Conservation (phyloP, 495 filamentous ascomycete genomes). For the Podospora australis region DNA sequence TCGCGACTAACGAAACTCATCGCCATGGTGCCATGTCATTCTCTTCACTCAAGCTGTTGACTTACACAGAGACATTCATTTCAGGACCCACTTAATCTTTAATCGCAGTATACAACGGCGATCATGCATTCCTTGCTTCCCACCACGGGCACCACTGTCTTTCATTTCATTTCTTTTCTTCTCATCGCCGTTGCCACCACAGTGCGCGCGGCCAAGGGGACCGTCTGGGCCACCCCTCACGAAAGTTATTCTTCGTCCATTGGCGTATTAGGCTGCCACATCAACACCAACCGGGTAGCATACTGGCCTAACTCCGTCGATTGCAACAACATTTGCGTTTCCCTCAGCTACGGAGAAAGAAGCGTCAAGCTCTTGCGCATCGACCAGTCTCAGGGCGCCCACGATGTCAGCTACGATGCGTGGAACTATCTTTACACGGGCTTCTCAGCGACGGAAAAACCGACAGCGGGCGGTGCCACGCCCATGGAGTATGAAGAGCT, state of each 20-base stretch:
- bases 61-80: constrained; percentile 4
- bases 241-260: constrained; percentile 44
- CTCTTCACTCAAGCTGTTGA: constrained; percentile 6
- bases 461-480: constrained; percentile 35
- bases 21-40: constrained; percentile 16
- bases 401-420: constrained; percentile 46
- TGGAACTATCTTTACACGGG: constrained; percentile 46
- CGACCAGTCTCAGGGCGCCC: constrained; percentile 41
- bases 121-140: constrained; percentile 5
- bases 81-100: background rate
- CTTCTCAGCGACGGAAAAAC: constrained; percentile 36
- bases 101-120: background rate
- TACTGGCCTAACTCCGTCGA: constrained; percentile 44
- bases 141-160: background rate
- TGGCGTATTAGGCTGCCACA: constrained; percentile 45
- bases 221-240: constrained; percentile 44
- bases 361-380: constrained; percentile 39
- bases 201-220: constrained; percentile 24
- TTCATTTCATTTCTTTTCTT: constrained; percentile 1
- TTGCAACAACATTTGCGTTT: constrained; percentile 43
- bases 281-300: constrained; percentile 42
- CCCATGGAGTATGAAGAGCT: constrained; percentile 38
- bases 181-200: constrained; percentile 21
- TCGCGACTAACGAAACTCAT: no score
- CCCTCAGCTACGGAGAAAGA: constrained; percentile 35